Base-by-base conservation (phyloP, 257 asterid genomes). In the Ocimum tenuiflorum region DNA sequence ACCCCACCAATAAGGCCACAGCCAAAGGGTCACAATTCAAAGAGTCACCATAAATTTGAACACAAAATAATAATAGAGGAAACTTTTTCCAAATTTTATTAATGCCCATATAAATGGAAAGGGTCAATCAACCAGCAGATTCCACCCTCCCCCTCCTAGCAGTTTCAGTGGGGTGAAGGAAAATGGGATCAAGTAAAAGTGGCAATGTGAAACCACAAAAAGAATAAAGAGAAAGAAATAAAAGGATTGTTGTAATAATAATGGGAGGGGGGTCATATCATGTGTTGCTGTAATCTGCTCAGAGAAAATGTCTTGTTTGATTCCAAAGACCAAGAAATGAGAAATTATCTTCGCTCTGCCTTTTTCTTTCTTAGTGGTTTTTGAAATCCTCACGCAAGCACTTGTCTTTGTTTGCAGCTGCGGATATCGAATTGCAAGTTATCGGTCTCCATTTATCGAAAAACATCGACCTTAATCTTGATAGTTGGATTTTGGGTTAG, bases 371-470 rank as follows among this genome's bases (percentile, higher is more conserved):
- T n/a, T 31, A 12, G 6, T 61, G 77, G 66, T 73, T 76, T 71
- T 47, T 80, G 70, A 65, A 33, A 58, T 73, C 71, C 72, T 75
- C 92, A 86, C 81, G 84, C 82, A 81, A 81, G 83, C 75, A 86
- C 81, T 81, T 80, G 81, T 64, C 81, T 36, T 74, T 50, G 75
- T 58, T 36, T 10, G 11, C 8, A n/a, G n/a, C n/a, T n/a, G n/a
- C n/a, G n/a, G n/a, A n/a, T n/a, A n/a, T n/a, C n/a, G n/a, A n/a
- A n/a, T n/a, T n/a, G n/a, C n/a, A n/a, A n/a, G n/a, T n/a, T n/a
- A n/a, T n/a, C n/a, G n/a, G n/a, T n/a, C n/a, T n/a, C n/a, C n/a
- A n/a, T n/a, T n/a, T n/a, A n/a, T n/a, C n/a, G n/a, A n/a, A n/a
- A n/a, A n/a, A n/a, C n/a, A n/a, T n/a, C n/a, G n/a, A n/a, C n/a